Evolutionary conservation across 2,329 filamentous ascomycete species (phyloP).

Genomic region (Didymosphaeria variabile): DNA sequence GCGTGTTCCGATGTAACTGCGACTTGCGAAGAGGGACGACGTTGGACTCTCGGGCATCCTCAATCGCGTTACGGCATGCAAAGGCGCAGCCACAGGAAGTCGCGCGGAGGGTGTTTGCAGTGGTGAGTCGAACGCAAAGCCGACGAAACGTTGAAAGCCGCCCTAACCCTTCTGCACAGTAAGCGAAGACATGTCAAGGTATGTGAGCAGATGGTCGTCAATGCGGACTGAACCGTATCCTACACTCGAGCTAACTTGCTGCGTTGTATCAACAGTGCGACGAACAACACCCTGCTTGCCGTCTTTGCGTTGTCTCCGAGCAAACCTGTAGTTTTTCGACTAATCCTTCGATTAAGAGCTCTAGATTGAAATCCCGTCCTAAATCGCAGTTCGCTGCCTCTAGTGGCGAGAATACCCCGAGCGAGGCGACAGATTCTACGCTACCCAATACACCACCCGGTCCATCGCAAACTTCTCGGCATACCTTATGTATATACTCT

Average conservation of each 20-base stretch:
- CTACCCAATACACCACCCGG: neutral
- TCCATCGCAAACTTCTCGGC: neutral
- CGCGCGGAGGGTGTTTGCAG: conserved; percentile 26
- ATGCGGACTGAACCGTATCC: neutral
- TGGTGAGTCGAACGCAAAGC: conserved; percentile 24
- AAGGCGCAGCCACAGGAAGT: conserved; percentile 36
- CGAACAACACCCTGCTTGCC: conserved; percentile 28
- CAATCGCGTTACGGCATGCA: conserved; percentile 20
- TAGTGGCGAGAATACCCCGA: neutral
- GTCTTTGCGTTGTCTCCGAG: conserved; percentile 28
- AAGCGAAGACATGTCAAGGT: conserved; percentile 34
- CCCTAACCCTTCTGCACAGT: conserved; percentile 13
- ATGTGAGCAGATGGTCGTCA: neutral
- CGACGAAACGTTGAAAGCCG: neutral
- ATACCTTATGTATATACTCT: neutral
- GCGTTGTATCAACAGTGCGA: conserved; percentile 26
- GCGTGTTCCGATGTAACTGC: neutral
- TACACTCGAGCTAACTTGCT: neutral
- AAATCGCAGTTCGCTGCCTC: neutral
- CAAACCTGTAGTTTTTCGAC: conserved; percentile 26
- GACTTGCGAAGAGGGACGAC: too few species aligned
- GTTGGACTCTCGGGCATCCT: too few species aligned
- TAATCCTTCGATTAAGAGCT: neutral
- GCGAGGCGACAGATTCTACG: neutral
- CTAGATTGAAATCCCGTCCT: neutral